A percentile compares a stretch with the other conserved stretches of the same genome.
Conservation (phyloP, 1,284 basidiomycete genomes). For the Ustilago sp. region DNA sequence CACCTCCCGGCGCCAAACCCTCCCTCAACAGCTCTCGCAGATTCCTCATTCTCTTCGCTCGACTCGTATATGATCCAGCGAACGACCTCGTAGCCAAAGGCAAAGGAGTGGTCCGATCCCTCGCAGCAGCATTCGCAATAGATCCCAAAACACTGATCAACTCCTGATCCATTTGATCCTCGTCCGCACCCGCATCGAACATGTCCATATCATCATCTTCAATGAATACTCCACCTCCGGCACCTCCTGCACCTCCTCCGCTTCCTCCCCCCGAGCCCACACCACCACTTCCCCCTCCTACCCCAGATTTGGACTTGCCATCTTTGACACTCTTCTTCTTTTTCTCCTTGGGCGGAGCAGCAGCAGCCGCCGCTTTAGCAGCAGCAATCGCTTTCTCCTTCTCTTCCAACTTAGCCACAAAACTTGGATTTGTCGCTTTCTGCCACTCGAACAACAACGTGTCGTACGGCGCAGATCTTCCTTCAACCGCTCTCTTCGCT, state of each 20-base stretch:
- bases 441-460: constrained; percentile 86
- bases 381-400: constrained; percentile 66
- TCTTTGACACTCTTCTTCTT: constrained; percentile 58
- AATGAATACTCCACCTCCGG: constrained; percentile 26
- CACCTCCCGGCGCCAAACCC: constrained; percentile 50
- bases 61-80: constrained; percentile 57
- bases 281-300: constrained; percentile 11
- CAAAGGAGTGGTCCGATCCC: constrained; percentile 57
- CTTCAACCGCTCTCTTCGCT: constrained; percentile 89
- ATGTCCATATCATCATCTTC: constrained; percentile 62
- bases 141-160: constrained; percentile 45
- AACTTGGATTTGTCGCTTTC: constrained; percentile 89
- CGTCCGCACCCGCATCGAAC: constrained; percentile 54
- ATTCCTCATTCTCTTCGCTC: constrained; percentile 57
- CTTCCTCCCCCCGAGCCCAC: constrained; percentile 1
- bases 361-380: constrained; percentile 52
- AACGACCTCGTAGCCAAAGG: constrained; percentile 58
- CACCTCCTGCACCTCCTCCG: not conserved
- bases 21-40: constrained; percentile 57
- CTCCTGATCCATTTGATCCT: constrained; percentile 63
- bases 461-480: constrained; percentile 87
- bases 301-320: constrained; percentile 27
- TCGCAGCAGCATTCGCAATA: constrained; percentile 47
- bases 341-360: constrained; percentile 56
- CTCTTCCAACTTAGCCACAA: constrained; percentile 86